Conservation (phyloP, 2,329 filamentous ascomycete genomes). For the Neonectria faginata region DNA sequence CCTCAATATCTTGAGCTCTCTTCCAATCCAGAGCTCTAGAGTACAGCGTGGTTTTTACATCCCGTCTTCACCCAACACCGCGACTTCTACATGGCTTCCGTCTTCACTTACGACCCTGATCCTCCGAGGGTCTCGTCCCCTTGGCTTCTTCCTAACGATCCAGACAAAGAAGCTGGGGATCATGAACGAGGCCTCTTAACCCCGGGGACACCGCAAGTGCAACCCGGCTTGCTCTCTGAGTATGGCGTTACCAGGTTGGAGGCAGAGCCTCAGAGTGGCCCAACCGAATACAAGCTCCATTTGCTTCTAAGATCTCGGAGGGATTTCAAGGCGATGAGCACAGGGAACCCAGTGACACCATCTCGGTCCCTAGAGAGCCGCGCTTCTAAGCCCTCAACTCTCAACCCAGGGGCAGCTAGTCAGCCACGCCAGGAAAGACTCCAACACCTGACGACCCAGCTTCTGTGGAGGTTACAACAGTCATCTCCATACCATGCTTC, state of each 20-base stretch:
- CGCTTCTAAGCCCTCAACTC: constrained; percentile 33
- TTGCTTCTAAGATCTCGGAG: constrained; percentile 83
- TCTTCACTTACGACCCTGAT: constrained; percentile 94
- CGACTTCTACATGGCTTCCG: constrained; percentile 79
- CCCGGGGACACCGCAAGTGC: constrained; percentile 41
- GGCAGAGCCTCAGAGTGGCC: constrained; percentile 92
- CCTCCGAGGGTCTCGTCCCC: constrained; percentile 90
- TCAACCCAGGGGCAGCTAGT: constrained; percentile 61
- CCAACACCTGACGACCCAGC: constrained; percentile 92
- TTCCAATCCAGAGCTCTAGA: neutral
- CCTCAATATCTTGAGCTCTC: constrained; percentile 37
- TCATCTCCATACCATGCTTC: constrained; percentile 91
- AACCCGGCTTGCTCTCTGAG: constrained; percentile 63
- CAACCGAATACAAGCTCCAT: constrained; percentile 97
- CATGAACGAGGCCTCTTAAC: constrained; percentile 26
- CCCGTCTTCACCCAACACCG: neutral
- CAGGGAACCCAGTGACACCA: constrained; percentile 48
- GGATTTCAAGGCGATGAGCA: constrained; percentile 78
- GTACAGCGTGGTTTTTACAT: constrained; percentile 56
- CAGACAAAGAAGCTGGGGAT: constrained; percentile 52
- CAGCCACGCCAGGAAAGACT: constrained; percentile 85
- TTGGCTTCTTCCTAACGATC: constrained; percentile 75
- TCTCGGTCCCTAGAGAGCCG: constrained; percentile 15
- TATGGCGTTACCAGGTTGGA: constrained; percentile 81
- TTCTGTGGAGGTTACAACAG: constrained; percentile 94